Conservation (phyloP, 1,284 basidiomycete genomes). For the Tremellales sp. region DNA sequence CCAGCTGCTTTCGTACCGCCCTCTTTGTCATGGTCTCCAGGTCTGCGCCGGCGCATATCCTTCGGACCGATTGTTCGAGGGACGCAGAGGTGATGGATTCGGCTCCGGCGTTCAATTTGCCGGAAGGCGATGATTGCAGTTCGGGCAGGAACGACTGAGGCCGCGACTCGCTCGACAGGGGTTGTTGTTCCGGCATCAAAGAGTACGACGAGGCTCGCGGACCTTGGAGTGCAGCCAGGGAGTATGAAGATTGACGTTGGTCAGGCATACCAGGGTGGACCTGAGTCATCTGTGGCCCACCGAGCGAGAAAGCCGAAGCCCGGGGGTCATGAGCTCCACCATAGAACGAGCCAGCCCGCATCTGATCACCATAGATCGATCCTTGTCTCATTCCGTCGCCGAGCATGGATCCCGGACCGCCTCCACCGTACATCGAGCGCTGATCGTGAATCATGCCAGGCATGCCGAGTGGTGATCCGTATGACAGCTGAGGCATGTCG, state of each 20-base stretch:
- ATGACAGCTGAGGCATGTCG: slow-evolving; percentile 12
- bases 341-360: slow-evolving; percentile 20
- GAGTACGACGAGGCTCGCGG: slow-evolving; percentile 2
- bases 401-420: too few relatives aligned
- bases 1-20: slow-evolving; percentile 73
- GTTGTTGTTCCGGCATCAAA: too few relatives aligned
- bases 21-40: slow-evolving; percentile 86
- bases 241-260: background rate
- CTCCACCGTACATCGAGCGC: slow-evolving; percentile 10
- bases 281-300: background rate
- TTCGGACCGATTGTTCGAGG: slow-evolving; percentile 66
- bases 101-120: slow-evolving; percentile 38
- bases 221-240: background rate
- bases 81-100: slow-evolving; percentile 60
- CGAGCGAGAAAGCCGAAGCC: slow-evolving; percentile 23
- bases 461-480: slow-evolving; percentile 3
- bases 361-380: slow-evolving; percentile 6
- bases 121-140: slow-evolving; percentile 7
- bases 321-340: slow-evolving; percentile 23
- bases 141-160: slow-evolving; percentile 21
- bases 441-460: slow-evolving; percentile 3
- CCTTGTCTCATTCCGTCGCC: too few relatives aligned
- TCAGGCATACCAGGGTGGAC: background rate
- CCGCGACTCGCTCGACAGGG: too few relatives aligned
- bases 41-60: slow-evolving; percentile 70